Evolutionary conservation across 768 basidiomycete genomes (phyloP), one percentile per base, ranked within the genome.

Genomic region (Boletus eberwhitei): DNA sequence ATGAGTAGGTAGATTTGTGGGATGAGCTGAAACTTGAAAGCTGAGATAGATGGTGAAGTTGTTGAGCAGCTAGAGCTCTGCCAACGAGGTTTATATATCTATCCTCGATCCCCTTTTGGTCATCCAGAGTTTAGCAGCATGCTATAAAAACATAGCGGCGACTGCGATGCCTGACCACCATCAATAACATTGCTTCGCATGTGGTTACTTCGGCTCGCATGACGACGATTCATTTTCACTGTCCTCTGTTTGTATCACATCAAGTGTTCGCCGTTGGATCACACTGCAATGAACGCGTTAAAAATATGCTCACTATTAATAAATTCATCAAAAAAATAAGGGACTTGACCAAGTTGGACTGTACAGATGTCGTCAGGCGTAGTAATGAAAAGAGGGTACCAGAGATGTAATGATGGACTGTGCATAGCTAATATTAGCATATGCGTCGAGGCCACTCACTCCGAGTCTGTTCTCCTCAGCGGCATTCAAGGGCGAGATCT

Each of bases 371-470:
- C 35, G 6, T 11, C 31, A 3, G 31, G 31, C 74, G 50, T 86
- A 81, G 50, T 86, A 81, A 47, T 22, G 16, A 17, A 17, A 21
- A 46, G 21, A 21, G n/a, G 44, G 7, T 14, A 86, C 91, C 59
- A 95, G 8, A 32, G n/a, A 44, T 3, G n/a, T 31, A 32, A 46
- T 14, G 31, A 32, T 32, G 8, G 45, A 45, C 29, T 32, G 31
- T 32, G 31, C 3, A 32, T 4, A 32, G 4, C 31, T 12, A 32
- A 12, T 12, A 8, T 41, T 24, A 16, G 14, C 5, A 22, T 16
- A 24, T 2, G 8, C 14, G 22, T 24, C 14, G 22, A 8, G 8
- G 19, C 3, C 5, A 17, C 45, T 12, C 12, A 32, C 31, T 32
- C 11, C 19, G 19, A 21, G 14, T 19, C 45, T 16, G 7, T 5